Evolutionary conservation across 2,329 filamentous ascomycete species (phyloP).

Genomic region (Hirsutella minnesotensis): DNA sequence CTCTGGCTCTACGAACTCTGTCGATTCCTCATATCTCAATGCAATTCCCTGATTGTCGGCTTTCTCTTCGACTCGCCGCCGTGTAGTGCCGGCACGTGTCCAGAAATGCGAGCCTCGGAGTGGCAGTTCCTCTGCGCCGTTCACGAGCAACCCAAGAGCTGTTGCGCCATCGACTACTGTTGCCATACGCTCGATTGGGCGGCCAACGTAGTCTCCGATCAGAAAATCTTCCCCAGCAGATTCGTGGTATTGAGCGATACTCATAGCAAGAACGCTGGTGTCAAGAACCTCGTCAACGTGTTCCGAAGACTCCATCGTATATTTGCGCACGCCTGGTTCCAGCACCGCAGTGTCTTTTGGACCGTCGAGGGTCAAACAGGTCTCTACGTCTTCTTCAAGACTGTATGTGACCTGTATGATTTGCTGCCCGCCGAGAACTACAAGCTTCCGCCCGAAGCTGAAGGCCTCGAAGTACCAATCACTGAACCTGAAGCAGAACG

Average conservation of each 20-base stretch:
- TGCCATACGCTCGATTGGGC: slow-evolving; percentile 98
- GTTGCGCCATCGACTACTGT: slow-evolving; percentile 97
- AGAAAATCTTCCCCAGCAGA: slow-evolving; percentile 88
- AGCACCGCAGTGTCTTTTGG: slow-evolving; percentile 93
- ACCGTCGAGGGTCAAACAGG: slow-evolving; percentile 83
- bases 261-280: slow-evolving; percentile 50
- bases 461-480: slow-evolving; percentile 54
- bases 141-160: slow-evolving; percentile 90
- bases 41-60: slow-evolving; percentile 82
- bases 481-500: slow-evolving; percentile 29
- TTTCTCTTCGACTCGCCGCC: slow-evolving; percentile 86
- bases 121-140: slow-evolving; percentile 99
- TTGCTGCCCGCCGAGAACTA: slow-evolving; percentile 90
- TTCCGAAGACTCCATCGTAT: slow-evolving; percentile 91
- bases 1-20: slow-evolving; percentile 98
- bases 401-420: slow-evolving; percentile 83
- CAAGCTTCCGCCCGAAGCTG: slow-evolving; percentile 85
- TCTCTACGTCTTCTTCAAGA: slow-evolving; percentile 93
- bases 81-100: slow-evolving; percentile 80
- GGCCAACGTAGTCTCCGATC: slow-evolving; percentile 83
- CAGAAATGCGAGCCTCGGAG: slow-evolving; percentile 96
- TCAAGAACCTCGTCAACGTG: slow-evolving; percentile 85
- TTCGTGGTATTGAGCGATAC: slow-evolving; percentile 46
- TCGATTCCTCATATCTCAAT: slow-evolving; percentile 88
- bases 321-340: slow-evolving; percentile 98